These are phyloP conservation scores for Phoma herbarum DNA, from an alignment of 2,329 filamentous ascomycete genomes.

Conservation along the genomic window DNA sequence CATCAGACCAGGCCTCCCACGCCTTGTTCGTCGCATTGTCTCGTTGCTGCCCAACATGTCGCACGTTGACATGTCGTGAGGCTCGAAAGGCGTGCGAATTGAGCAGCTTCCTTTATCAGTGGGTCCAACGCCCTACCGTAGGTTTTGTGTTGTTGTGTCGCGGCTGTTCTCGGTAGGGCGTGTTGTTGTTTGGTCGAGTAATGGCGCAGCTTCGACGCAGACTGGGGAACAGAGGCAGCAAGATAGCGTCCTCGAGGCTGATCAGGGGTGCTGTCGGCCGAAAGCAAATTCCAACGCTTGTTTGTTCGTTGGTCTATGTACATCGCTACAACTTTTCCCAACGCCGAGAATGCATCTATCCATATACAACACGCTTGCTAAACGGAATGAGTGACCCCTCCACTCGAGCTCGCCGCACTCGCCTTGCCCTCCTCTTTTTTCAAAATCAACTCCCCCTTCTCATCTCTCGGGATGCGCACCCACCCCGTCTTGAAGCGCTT, in stretches of 20 bases:
- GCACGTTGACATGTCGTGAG: background rate
- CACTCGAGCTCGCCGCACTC: background rate
- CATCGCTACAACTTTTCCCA: too few relatives aligned
- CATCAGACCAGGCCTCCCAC: background rate
- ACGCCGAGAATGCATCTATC: background rate
- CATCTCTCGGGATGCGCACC: slow-evolving; percentile 70
- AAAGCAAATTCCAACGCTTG: too few relatives aligned
- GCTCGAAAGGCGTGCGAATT: background rate
- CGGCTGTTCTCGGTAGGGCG: background rate
- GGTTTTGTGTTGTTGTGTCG: background rate
- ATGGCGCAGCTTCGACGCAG: too few relatives aligned
- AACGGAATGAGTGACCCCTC: background rate
- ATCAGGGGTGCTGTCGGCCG: too few relatives aligned
- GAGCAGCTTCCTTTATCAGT: background rate
- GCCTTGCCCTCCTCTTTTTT: slow-evolving; percentile 3
- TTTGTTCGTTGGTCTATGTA: too few relatives aligned
- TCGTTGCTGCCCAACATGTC: background rate
- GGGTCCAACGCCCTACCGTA: background rate
- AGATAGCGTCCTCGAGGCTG: too few relatives aligned
- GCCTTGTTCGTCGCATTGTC: background rate
- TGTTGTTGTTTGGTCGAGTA: background rate
- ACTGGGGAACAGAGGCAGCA: too few relatives aligned
- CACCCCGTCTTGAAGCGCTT: slow-evolving; percentile 80
- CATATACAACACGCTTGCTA: background rate
- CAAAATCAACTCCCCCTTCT: slow-evolving; percentile 40